A percentile compares a stretch with the other conserved stretches of the same genome.
phyloP scores from a whole-genome alignment of 2,329 filamentous ascomycete genomes.

The Hypoxylon rubiginosum region DNA sequence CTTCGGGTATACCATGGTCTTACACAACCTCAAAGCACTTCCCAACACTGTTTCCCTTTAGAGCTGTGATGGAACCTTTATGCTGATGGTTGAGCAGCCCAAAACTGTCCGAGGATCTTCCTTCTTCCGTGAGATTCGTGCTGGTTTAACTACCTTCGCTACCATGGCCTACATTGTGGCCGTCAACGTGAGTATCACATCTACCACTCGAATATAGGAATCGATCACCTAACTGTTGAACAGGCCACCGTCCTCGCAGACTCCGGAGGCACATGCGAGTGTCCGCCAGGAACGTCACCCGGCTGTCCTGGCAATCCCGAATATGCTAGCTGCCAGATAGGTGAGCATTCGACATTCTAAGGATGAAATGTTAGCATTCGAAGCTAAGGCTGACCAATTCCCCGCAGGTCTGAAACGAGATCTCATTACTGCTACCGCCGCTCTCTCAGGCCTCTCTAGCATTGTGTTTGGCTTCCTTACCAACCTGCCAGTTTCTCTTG shows the following conservation, averaged over 20 bases:
- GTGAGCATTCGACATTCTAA: slow-evolving; percentile 51
- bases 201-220: background rate
- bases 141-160: slow-evolving; percentile 83
- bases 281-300: slow-evolving; percentile 59
- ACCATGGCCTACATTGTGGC: slow-evolving; percentile 91
- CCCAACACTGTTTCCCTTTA: background rate
- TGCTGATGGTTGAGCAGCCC: slow-evolving; percentile 61
- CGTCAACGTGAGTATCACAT: slow-evolving; percentile 65
- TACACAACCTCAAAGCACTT: no score
- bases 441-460: slow-evolving; percentile 79
- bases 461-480: slow-evolving; percentile 85
- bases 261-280: slow-evolving; percentile 82
- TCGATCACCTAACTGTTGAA: slow-evolving; percentile 19
- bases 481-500: slow-evolving; percentile 82
- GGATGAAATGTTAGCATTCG: background rate
- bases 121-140: slow-evolving; percentile 83
- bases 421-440: slow-evolving; percentile 86
- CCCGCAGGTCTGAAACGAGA: slow-evolving; percentile 75
- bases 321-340: slow-evolving; percentile 63
- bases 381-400: slow-evolving; percentile 19
- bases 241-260: slow-evolving; percentile 80
- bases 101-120: slow-evolving; percentile 76
- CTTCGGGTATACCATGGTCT: slow-evolving; percentile 8
- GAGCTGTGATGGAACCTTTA: background rate
- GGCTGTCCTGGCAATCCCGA: slow-evolving; percentile 63